Conservation (phyloP, 371 early-diverging fungal species). For the Mucor velutinosus region DNA sequence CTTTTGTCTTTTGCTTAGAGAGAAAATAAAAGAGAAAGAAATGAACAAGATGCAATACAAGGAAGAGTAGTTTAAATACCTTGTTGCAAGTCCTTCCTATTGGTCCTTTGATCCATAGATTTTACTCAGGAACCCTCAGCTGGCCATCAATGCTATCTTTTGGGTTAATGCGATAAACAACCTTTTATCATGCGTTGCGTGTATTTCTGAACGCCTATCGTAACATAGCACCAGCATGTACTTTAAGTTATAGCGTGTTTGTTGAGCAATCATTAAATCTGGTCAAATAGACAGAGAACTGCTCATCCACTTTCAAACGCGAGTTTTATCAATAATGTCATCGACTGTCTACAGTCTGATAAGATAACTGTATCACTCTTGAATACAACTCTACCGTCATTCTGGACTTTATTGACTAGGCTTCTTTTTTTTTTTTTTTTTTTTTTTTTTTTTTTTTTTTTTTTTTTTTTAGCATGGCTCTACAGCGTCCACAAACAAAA, state of each 20-base stretch:
- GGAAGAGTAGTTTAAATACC: background rate
- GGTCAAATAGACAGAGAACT: too few species aligned
- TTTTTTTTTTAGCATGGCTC: background rate
- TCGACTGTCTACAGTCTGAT: background rate
- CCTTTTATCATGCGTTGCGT: too few species aligned
- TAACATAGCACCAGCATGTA: too few species aligned
- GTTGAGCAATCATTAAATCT: too few species aligned
- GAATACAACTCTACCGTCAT: too few species aligned
- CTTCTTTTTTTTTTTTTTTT: background rate
- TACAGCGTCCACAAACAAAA: background rate
- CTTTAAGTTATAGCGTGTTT: too few species aligned
- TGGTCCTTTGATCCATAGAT: background rate
- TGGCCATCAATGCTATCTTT: background rate
- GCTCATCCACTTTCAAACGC: too few species aligned
- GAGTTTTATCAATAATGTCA: too few species aligned
- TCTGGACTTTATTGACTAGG: background rate
- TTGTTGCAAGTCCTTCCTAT: background rate
- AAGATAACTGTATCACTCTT: background rate
- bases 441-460: background rate
- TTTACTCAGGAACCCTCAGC: conserved; percentile 5
- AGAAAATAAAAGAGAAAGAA: conserved; percentile 6
- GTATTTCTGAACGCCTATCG: too few species aligned
- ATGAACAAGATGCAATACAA: background rate
- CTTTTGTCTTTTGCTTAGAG: background rate
- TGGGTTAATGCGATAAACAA: background rate